phyloP scores from a whole-genome alignment of 2,329 filamentous ascomycete genomes.

The Colletotrichum tropicale region DNA sequence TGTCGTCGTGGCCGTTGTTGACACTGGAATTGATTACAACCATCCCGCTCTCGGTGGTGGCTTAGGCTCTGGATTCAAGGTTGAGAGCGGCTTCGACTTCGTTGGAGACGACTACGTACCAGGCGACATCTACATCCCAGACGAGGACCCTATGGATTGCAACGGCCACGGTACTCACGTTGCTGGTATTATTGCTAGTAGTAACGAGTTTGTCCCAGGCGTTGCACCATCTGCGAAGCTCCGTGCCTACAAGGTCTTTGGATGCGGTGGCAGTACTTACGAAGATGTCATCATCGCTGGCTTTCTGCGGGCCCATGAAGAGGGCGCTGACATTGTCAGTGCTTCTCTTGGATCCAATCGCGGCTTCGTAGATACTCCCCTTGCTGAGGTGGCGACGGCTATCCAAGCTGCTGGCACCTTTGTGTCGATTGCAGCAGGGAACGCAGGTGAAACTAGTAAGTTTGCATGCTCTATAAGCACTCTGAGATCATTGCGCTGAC shows the following conservation, averaged over 20 bases:
- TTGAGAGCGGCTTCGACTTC: slow-evolving; percentile 41
- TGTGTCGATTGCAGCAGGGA: slow-evolving; percentile 1
- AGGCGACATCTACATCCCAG: slow-evolving; percentile 35
- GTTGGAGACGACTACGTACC: slow-evolving; percentile 9
- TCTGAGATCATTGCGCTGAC: neutral
- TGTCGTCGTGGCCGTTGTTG: slow-evolving; percentile 23
- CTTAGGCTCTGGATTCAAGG: slow-evolving; percentile 53
- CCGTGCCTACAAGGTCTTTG: slow-evolving; percentile 43
- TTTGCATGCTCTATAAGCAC: neutral
- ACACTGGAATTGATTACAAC: slow-evolving; percentile 50
- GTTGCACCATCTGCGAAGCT: slow-evolving; percentile 44
- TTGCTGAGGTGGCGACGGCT: neutral
- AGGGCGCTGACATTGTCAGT: slow-evolving; percentile 35
- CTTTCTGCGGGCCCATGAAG: slow-evolving; percentile 21
- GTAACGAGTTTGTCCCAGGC: slow-evolving; percentile 39
- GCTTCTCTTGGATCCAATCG: slow-evolving; percentile 26
- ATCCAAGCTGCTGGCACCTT: neutral
- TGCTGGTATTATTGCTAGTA: slow-evolving; percentile 3
- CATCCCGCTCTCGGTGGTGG: slow-evolving; percentile 57
- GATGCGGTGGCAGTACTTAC: slow-evolving; percentile 23
- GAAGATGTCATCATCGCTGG: slow-evolving; percentile 19
- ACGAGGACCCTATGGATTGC: slow-evolving; percentile 43
- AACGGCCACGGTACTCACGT: slow-evolving; percentile 23
- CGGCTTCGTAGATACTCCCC: slow-evolving; percentile 26
- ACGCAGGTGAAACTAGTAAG: neutral